phyloP scores from a whole-genome alignment of 345 rosid genomes.

The Gossypium bickii region DNA sequence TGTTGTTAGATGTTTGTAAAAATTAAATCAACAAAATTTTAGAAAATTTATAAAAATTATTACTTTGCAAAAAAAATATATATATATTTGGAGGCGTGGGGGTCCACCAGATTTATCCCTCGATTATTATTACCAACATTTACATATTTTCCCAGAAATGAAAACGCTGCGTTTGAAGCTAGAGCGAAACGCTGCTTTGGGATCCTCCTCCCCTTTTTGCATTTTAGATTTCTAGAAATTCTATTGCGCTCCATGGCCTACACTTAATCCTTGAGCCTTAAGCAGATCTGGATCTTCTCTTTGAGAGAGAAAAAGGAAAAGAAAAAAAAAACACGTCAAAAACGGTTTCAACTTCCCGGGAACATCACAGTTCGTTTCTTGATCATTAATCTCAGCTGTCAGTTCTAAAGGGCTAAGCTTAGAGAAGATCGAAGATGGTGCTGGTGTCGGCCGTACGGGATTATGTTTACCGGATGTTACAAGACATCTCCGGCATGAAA shows the following conservation, averaged over 20 bases:
- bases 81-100: no score
- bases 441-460: conserved; percentile 76
- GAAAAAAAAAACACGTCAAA: not conserved
- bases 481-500: conserved; percentile 98
- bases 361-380: not conserved
- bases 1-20: no score
- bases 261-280: not conserved
- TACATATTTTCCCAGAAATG: no score
- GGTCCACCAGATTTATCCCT: no score
- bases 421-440: conserved; percentile 45
- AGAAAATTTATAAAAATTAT: no score
- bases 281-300: conserved; percentile 10
- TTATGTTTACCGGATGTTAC: conserved; percentile 89
- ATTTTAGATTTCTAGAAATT: not conserved
- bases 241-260: not conserved
- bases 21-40: no score
- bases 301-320: not conserved
- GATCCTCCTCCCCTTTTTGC: not conserved
- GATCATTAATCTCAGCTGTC: conserved; percentile 13
- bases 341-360: not conserved
- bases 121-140: no score
- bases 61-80: no score
- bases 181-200: not conserved
- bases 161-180: not conserved
- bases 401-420: conserved; percentile 20